Evolutionary conservation across 1,284 basidiomycete species (phyloP).

Genomic region (Austroboletus olivaceoglutinosus): DNA sequence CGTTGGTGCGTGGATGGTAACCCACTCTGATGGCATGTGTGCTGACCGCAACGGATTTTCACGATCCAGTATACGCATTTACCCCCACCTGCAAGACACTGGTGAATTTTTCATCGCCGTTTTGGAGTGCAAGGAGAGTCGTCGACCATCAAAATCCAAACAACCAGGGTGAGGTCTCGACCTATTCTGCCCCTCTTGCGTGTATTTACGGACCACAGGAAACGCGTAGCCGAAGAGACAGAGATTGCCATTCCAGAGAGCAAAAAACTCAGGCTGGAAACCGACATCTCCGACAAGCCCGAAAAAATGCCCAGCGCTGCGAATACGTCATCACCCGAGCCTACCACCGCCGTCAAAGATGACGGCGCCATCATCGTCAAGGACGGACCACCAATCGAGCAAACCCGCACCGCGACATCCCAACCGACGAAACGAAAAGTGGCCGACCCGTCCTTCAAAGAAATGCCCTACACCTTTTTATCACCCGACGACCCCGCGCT

Average conservation of each 20-base stretch:
- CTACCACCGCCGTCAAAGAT: conserved; percentile 5
- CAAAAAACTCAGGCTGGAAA: conserved; percentile 48
- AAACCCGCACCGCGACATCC: neutral
- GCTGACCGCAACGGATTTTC: conserved; percentile 5
- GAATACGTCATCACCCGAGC: conserved; percentile 16
- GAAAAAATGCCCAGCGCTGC: conserved; percentile 4
- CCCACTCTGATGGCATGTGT: neutral
- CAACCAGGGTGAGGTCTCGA: conserved; percentile 23
- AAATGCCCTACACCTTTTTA: conserved; percentile 88
- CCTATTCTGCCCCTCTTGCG: neutral
- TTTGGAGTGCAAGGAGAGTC: conserved; percentile 53
- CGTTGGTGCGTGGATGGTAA: conserved; percentile 56
- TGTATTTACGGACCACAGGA: conserved; percentile 28
- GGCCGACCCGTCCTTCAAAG: conserved; percentile 68
- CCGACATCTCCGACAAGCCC: conserved; percentile 10
- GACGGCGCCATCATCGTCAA: conserved; percentile 11
- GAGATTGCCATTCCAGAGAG: conserved; percentile 39
- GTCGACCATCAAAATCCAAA: conserved; percentile 11
- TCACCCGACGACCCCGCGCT: conserved; percentile 70
- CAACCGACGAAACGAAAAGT: conserved; percentile 21
- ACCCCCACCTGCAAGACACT: conserved; percentile 95
- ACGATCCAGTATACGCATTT: conserved; percentile 72
- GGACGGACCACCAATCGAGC: conserved; percentile 11
- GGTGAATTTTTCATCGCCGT: conserved; percentile 98
- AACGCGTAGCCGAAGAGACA: conserved; percentile 45